These are phyloP conservation scores for Syzygium grande DNA, from an alignment of 345 rosid genomes.

Conservation along the genomic window DNA sequence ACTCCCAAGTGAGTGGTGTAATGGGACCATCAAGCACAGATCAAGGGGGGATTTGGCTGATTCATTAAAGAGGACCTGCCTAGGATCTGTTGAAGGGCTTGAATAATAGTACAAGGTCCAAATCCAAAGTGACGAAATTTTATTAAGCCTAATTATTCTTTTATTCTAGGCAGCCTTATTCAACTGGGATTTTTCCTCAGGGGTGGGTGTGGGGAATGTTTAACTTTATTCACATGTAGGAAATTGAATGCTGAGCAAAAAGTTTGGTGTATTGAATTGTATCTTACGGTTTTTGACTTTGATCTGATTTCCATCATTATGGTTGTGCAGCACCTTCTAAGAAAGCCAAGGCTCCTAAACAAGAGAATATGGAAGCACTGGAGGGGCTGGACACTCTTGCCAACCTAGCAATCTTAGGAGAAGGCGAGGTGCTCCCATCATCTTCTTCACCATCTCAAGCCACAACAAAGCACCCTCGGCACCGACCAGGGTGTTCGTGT, in stretches of 20 bases:
- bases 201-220: not conserved
- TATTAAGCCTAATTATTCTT: not conserved
- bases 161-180: not conserved
- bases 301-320: conserved; percentile 2
- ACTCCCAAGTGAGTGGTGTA: not conserved
- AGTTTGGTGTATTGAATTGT: not conserved
- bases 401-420: conserved; percentile 58
- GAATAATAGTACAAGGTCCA: not conserved
- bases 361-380: conserved; percentile 37
- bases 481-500: conserved; percentile 87
- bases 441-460: conserved; percentile 52
- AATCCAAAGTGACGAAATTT: not conserved
- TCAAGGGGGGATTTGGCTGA: not conserved
- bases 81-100: not conserved
- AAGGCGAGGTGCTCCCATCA: conserved; percentile 34
- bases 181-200: not conserved
- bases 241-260: not conserved
- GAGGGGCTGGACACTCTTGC: conserved; percentile 68
- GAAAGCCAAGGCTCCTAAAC: conserved; percentile 45
- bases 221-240: not conserved
- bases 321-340: conserved; percentile 29
- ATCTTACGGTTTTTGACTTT: not conserved
- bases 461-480: conserved; percentile 91
- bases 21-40: not conserved
- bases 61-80: not conserved